These are phyloP conservation scores for Lojkania enalia DNA, from an alignment of 2,329 filamentous ascomycete species.

Conservation along the genomic window DNA sequence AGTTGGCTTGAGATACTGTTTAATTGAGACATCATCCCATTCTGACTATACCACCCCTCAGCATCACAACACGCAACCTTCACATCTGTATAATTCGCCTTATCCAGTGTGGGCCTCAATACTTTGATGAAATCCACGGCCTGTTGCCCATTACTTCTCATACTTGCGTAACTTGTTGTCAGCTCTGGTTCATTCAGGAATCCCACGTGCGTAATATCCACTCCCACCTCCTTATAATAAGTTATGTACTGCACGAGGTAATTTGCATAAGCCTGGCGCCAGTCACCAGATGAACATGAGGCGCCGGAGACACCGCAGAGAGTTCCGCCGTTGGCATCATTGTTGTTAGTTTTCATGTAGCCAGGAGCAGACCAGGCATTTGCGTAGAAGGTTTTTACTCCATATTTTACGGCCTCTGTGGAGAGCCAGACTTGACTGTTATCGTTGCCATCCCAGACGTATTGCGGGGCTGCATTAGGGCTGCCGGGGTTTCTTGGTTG, in stretches of 20 bases:
- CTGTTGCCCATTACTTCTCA: slow-evolving; percentile 52
- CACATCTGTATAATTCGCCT: slow-evolving; percentile 39
- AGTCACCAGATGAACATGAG: slow-evolving; percentile 49
- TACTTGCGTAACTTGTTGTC: slow-evolving; percentile 38
- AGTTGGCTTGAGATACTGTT: slow-evolving; percentile 20
- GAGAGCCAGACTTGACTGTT: slow-evolving; percentile 57
- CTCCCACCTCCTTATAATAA: slow-evolving; percentile 48
- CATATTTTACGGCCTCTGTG: slow-evolving; percentile 52
- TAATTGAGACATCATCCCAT: slow-evolving; percentile 25
- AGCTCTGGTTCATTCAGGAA: slow-evolving; percentile 54
- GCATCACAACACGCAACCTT: slow-evolving; percentile 52
- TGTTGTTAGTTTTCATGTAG: slow-evolving; percentile 57
- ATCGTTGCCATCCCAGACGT: slow-evolving; percentile 36
- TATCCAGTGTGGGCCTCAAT: slow-evolving; percentile 46
- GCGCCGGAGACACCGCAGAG: slow-evolving; percentile 52
- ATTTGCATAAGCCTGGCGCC: slow-evolving; percentile 55
- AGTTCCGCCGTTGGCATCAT: slow-evolving; percentile 51
- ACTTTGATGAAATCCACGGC: slow-evolving; percentile 57
- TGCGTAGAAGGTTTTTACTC: slow-evolving; percentile 52
- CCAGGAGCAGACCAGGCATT: slow-evolving; percentile 57
- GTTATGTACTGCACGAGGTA: slow-evolving; percentile 54
- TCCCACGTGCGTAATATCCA: slow-evolving; percentile 48
- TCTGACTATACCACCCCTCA: slow-evolving; percentile 46
- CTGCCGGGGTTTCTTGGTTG: slow-evolving; percentile 31
- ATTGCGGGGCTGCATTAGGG: slow-evolving; percentile 28